A percentile compares a stretch with the other conserved stretches of the same genome.
Evolutionary conservation across 179 eudicot genomes (phyloP).

Genomic region (Camellia oleifera): DNA sequence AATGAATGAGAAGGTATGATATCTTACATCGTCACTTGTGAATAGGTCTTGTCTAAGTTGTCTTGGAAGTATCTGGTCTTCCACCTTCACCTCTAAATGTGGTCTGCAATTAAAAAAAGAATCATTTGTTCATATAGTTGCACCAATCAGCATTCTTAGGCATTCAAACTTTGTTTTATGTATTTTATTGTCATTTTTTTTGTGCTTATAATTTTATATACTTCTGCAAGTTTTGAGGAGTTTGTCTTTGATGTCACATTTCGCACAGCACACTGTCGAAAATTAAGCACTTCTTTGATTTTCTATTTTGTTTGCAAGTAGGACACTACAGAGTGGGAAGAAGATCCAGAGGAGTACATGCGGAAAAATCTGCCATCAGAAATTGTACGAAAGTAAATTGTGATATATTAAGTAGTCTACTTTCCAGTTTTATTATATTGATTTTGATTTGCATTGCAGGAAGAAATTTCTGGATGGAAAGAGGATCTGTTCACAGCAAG

Average conservation of each 20-base stretch:
- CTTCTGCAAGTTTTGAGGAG: background rate
- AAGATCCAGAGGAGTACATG: conserved; percentile 77
- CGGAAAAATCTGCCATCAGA: conserved; percentile 83
- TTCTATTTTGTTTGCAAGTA: conserved; percentile 24
- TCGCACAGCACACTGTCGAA: background rate
- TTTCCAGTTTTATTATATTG: conserved; percentile 6
- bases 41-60: background rate
- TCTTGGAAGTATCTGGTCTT: background rate
- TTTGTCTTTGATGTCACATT: background rate
- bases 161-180: background rate
- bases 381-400: conserved; percentile 35
- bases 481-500: conserved; percentile 76
- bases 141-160: background rate
- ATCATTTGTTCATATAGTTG: background rate
- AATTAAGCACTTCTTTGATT: conserved; percentile 1
- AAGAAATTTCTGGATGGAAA: conserved; percentile 74
- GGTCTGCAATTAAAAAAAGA: background rate
- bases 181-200: background rate
- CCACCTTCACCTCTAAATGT: background rate
- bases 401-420: background rate
- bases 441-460: conserved; percentile 40
- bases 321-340: conserved; percentile 84
- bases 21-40: background rate
- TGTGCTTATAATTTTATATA: background rate
- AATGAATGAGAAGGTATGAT: conserved; percentile 64